phyloP scores from a whole-genome alignment of 1,284 basidiomycete species.

The Polyporus tsugae region DNA sequence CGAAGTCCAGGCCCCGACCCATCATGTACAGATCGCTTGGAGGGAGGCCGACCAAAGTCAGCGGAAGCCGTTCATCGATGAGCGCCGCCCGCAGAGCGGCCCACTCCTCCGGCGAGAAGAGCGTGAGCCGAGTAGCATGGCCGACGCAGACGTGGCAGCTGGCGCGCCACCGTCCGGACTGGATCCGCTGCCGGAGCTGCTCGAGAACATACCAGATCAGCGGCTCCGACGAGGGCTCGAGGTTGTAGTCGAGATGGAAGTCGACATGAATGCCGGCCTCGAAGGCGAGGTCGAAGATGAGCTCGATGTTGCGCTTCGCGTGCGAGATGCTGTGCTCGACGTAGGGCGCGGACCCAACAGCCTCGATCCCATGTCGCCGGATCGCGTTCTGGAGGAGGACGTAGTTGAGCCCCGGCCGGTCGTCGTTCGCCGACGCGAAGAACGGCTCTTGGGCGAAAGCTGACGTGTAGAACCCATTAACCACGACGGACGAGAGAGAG shows the following conservation, averaged over 20 bases:
- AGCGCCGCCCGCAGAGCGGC: slow-evolving; percentile 44
- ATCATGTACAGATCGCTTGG: slow-evolving; percentile 76
- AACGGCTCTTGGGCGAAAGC: slow-evolving; percentile 72
- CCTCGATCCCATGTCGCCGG: slow-evolving; percentile 49
- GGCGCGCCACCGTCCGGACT: slow-evolving; percentile 33
- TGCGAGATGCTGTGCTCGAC: slow-evolving; percentile 59
- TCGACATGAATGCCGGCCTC: slow-evolving; percentile 54
- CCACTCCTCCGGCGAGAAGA: slow-evolving; percentile 59
- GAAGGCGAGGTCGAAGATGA: slow-evolving; percentile 57
- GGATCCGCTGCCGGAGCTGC: slow-evolving; percentile 42
- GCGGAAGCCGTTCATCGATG: slow-evolving; percentile 47
- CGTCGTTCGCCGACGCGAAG: slow-evolving; percentile 47
- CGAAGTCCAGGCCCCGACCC: slow-evolving; percentile 46
- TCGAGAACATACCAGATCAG: slow-evolving; percentile 63
- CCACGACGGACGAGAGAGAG: not conserved
- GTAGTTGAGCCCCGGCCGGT: slow-evolving; percentile 53
- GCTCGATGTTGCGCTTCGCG: slow-evolving; percentile 60
- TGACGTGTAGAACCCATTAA: slow-evolving; percentile 37
- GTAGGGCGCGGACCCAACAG: slow-evolving; percentile 70
- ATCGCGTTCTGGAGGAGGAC: slow-evolving; percentile 52
- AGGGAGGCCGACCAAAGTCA: slow-evolving; percentile 64
- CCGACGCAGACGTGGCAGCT: slow-evolving; percentile 58
- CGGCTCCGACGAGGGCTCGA: slow-evolving; percentile 57
- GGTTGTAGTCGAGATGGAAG: slow-evolving; percentile 74
- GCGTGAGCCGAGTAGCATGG: slow-evolving; percentile 65